Evolutionary conservation across 1,139 yeast genomes (phyloP).

Genomic region (Pneumocystis oryctolagi): DNA sequence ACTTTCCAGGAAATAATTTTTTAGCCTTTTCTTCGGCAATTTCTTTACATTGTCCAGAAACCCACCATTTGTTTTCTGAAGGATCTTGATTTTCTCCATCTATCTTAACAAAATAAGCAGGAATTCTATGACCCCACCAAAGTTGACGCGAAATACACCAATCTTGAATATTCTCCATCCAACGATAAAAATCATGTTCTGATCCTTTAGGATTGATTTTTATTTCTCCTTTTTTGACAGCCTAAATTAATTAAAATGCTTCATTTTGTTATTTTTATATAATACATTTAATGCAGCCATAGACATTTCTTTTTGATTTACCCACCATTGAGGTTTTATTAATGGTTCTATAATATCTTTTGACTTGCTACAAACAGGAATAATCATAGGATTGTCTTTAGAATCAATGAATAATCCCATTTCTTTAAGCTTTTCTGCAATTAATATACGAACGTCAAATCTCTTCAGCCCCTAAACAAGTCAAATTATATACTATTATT

Average conservation of each 20-base stretch:
- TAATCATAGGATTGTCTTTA: constrained; percentile 86
- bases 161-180: constrained; percentile 94
- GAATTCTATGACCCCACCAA: constrained; percentile 99
- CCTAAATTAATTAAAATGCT: constrained; percentile 21
- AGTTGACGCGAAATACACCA: constrained; percentile 99
- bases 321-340: constrained; percentile 99
- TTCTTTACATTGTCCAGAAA: constrained; percentile 67
- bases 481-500: neutral
- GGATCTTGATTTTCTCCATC: constrained; percentile 37
- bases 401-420: constrained; percentile 68
- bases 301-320: constrained; percentile 80
- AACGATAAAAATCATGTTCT: constrained; percentile 83
- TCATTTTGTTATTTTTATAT: constrained; percentile 29
- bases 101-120: constrained; percentile 72
- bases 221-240: constrained; percentile 69
- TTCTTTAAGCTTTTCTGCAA: constrained; percentile 64
- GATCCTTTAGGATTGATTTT: constrained; percentile 76
- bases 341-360: constrained; percentile 94
- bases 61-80: constrained; percentile 62
- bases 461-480: constrained; percentile 61
- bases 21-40: constrained; percentile 79
- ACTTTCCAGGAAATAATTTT: constrained; percentile 52
- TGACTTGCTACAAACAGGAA: constrained; percentile 87
- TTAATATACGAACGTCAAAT: constrained; percentile 80
- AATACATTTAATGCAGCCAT: constrained; percentile 37